A percentile compares a stretch with the other conserved stretches of the same genome.
Conservation (phyloP, 2,329 filamentous ascomycete genomes). For the Grosmannia huntii region DNA sequence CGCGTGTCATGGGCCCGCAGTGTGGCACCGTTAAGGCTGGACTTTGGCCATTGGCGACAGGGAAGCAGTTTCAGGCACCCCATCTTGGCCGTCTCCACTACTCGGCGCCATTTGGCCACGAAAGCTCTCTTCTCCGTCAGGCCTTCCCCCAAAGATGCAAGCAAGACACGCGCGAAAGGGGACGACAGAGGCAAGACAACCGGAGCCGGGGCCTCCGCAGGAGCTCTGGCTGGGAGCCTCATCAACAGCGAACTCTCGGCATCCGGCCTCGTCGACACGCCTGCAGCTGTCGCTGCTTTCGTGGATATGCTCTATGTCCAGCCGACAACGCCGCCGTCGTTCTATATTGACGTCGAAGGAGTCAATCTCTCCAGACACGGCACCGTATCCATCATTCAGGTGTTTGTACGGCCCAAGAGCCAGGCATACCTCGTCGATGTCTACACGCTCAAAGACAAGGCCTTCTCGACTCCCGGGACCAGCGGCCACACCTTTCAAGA, state of each 20-base stretch:
- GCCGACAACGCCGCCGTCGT: background rate
- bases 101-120: too few species aligned
- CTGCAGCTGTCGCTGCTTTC: background rate
- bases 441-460: constrained; percentile 5
- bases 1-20: too few species aligned
- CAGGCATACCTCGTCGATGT: constrained; percentile 12
- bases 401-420: constrained; percentile 3
- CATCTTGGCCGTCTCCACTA: too few species aligned
- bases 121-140: too few species aligned
- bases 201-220: background rate
- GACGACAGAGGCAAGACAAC: background rate
- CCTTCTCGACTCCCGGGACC: constrained; percentile 10
- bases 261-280: background rate
- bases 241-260: background rate
- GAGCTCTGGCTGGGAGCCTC: background rate
- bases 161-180: background rate
- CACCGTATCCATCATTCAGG: constrained; percentile 9
- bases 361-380: constrained; percentile 10
- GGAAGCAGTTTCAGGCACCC: too few species aligned
- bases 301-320: background rate
- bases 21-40: too few species aligned
- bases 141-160: background rate
- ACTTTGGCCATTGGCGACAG: too few species aligned
- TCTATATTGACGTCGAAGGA: constrained; percentile 15
- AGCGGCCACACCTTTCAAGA: constrained; percentile 10